Evolutionary conservation across 352 stramenopile genomes (phyloP).

Genomic region (Globisporangium irregulare): DNA sequence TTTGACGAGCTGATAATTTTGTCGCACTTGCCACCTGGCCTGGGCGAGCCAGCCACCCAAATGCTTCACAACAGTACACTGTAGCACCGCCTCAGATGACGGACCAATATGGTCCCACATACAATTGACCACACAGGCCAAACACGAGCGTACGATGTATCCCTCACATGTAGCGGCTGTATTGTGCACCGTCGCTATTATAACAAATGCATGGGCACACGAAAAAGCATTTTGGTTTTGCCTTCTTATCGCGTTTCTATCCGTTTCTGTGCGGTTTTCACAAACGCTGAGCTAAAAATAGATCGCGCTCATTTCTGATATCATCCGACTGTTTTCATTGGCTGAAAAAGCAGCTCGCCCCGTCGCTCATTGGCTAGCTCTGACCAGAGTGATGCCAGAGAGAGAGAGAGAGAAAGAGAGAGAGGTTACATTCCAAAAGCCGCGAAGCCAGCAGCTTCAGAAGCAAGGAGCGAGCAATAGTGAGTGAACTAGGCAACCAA

Average conservation of each 20-base stretch:
- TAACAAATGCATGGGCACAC: not conserved
- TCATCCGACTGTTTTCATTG: not conserved
- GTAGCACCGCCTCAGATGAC: not conserved
- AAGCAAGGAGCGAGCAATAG: not conserved
- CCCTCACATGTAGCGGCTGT: not conserved
- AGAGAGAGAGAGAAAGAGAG: not conserved
- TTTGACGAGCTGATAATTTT: not conserved
- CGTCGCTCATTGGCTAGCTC: not conserved
- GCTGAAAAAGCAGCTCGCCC: not conserved
- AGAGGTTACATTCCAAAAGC: slow-evolving; percentile 6
- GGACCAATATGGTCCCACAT: not conserved
- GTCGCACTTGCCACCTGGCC: not conserved
- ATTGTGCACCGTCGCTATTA: not conserved
- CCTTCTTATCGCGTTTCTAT: slow-evolving; percentile 8
- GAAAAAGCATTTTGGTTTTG: not conserved
- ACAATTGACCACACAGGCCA: not conserved
- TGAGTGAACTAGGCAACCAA: not conserved
- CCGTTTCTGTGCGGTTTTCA: slow-evolving; percentile 1
- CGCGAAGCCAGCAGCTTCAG: not conserved
- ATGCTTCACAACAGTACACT: too few relatives aligned
- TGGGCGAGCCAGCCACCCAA: not conserved
- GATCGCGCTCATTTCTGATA: slow-evolving; percentile 1
- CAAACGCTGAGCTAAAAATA: slow-evolving; percentile 10
- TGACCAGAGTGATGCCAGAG: not conserved
- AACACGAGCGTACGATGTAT: not conserved